These are phyloP conservation scores for Apiospora pterosperma DNA, from an alignment of 2,329 filamentous ascomycete species.

Conservation along the genomic window DNA sequence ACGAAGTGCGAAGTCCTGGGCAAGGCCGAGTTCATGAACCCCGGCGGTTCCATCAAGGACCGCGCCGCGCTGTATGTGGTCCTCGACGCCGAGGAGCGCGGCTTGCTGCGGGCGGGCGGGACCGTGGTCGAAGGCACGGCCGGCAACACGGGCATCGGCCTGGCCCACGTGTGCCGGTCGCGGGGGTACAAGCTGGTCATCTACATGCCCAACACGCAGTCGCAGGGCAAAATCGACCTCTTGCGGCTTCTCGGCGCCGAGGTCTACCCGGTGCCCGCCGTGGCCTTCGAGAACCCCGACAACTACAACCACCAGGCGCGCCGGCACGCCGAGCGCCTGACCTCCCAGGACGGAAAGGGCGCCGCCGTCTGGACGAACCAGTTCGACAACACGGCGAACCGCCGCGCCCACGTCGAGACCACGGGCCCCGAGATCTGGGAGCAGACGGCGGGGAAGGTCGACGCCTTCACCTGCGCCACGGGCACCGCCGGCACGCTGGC, in stretches of 20 bases:
- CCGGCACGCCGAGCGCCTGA: conserved; percentile 79
- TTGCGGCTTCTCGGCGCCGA: conserved; percentile 87
- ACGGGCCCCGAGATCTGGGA: conserved; percentile 97
- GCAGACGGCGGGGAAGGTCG: conserved; percentile 80
- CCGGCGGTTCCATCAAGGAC: conserved; percentile 94
- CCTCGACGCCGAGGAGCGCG: conserved; percentile 85
- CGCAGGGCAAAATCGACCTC: conserved; percentile 95
- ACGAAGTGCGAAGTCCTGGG: conserved; percentile 93
- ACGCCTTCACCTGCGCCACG: conserved; percentile 94
- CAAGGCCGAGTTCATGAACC: conserved; percentile 99
- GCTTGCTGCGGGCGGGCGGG: conserved; percentile 77
- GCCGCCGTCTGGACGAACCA: conserved; percentile 95
- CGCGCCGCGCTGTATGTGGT: conserved; percentile 93
- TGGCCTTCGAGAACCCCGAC: conserved; percentile 88
- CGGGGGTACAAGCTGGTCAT: conserved; percentile 94
- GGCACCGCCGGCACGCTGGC: conserved; percentile 91
- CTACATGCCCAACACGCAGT: conserved; percentile 99
- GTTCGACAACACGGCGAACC: conserved; percentile 95
- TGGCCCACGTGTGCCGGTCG: conserved; percentile 91
- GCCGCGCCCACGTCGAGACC: conserved; percentile 91
- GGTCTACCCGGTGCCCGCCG: conserved; percentile 92
- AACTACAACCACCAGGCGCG: conserved; percentile 98
- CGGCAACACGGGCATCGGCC: conserved; percentile 95
- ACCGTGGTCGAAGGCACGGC: conserved; percentile 97
- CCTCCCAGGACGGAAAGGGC: conserved; percentile 48